These are phyloP conservation scores for Fusarium sublunatum DNA, from an alignment of 2,329 filamentous ascomycete genomes.

Conservation along the genomic window DNA sequence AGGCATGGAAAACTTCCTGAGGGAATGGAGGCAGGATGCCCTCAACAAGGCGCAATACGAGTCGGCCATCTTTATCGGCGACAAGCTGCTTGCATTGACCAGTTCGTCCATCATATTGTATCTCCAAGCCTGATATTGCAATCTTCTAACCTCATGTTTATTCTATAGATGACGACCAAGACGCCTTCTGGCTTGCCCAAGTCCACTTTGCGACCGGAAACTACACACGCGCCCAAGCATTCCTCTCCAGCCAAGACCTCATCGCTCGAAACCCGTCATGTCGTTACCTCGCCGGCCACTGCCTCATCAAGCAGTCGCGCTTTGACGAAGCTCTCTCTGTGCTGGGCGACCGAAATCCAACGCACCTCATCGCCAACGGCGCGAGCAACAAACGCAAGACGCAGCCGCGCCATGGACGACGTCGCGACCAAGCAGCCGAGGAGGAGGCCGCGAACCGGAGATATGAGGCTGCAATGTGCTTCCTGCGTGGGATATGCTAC, in stretches of 20 bases:
- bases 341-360: constrained; percentile 93
- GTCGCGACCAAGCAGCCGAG: constrained; percentile 54
- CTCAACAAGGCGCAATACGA: constrained; percentile 97
- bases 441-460: constrained; percentile 81
- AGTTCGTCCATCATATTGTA: constrained; percentile 66
- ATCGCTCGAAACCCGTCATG: constrained; percentile 85
- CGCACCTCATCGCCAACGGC: constrained; percentile 78
- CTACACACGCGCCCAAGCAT: constrained; percentile 89
- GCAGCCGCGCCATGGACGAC: constrained; percentile 50
- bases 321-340: constrained; percentile 89
- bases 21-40: constrained; percentile 94
- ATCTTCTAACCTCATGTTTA: constrained; percentile 17
- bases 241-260: constrained; percentile 86
- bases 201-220: constrained; percentile 96
- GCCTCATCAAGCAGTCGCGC: constrained; percentile 89
- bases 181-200: constrained; percentile 98
- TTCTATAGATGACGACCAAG: constrained; percentile 82
- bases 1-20: constrained; percentile 89
- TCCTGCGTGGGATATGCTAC: constrained; percentile 90
- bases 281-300: constrained; percentile 92
- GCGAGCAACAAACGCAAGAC: constrained; percentile 55
- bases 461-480: constrained; percentile 98
- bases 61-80: constrained; percentile 94
- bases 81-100: constrained; percentile 94
- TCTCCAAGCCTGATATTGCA: background rate